phyloP scores from a whole-genome alignment of 2,329 filamentous ascomycete genomes.

The Dothideomycetes sp. region DNA sequence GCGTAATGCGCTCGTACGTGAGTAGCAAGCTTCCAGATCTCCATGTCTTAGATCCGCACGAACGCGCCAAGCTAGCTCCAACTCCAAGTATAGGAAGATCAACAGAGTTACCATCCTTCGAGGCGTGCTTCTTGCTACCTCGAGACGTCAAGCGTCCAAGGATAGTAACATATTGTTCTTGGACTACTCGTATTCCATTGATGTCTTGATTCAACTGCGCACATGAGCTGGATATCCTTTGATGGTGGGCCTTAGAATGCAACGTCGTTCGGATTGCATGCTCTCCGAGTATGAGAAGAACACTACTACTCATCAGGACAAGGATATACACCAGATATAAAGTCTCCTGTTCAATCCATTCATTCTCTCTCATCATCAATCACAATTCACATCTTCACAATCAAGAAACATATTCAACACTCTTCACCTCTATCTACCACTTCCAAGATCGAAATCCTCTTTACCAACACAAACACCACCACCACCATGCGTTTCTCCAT shows the following conservation, averaged over 20 bases:
- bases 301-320: background rate
- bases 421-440: background rate
- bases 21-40: too few relatives aligned
- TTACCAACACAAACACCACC: background rate
- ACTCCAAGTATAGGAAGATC: background rate
- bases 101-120: background rate
- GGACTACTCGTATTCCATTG: background rate
- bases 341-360: background rate
- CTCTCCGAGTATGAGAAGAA: background rate
- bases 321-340: background rate
- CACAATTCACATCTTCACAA: background rate
- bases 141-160: background rate
- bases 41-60: too few relatives aligned
- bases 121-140: background rate
- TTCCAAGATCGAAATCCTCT: background rate
- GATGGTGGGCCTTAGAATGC: background rate
- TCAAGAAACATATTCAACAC: background rate
- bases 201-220: background rate
- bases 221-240: background rate
- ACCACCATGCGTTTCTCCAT: constrained; percentile 14
- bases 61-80: too few relatives aligned
- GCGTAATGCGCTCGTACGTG: too few relatives aligned
- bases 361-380: background rate
- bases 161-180: background rate
- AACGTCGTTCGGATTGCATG: background rate